Evolutionary conservation across 176 grass and related monocot species (phyloP).

Genomic region (Typha latifolia): DNA sequence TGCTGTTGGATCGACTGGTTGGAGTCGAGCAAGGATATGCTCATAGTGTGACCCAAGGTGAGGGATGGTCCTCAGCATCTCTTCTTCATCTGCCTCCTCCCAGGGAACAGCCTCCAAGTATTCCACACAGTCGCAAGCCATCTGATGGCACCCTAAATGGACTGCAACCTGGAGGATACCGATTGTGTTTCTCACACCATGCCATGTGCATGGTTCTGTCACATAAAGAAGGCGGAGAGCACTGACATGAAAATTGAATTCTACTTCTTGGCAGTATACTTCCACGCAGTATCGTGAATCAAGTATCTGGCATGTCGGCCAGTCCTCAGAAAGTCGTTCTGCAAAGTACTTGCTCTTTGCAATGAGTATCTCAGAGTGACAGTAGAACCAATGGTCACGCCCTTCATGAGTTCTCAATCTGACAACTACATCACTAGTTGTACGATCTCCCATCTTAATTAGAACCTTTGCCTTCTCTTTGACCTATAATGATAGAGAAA

Average conservation of each 20-base stretch:
- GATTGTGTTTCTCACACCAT: slow-evolving; percentile 73
- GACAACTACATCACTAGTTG: slow-evolving; percentile 88
- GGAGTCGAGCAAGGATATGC: slow-evolving; percentile 58
- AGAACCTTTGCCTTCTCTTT: slow-evolving; percentile 13
- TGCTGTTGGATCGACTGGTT: slow-evolving; percentile 31
- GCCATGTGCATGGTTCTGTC: slow-evolving; percentile 46
- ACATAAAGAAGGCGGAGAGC: slow-evolving; percentile 65
- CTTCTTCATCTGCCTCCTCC: slow-evolving; percentile 85
- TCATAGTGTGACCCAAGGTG: slow-evolving; percentile 36
- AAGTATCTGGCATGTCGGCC: slow-evolving; percentile 95
- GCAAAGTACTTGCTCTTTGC: slow-evolving; percentile 74
- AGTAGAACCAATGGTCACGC: slow-evolving; percentile 86
- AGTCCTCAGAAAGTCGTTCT: slow-evolving; percentile 73
- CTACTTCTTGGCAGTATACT: slow-evolving; percentile 50
- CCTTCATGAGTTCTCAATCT: slow-evolving; percentile 70
- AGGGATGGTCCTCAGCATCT: slow-evolving; percentile 49
- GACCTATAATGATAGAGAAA: slow-evolving; percentile 1
- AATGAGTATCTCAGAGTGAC: slow-evolving; percentile 56
- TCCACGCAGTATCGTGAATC: slow-evolving; percentile 77
- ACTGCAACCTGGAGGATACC: slow-evolving; percentile 32
- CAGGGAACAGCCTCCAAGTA: slow-evolving; percentile 80
- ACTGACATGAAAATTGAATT: slow-evolving; percentile 66
- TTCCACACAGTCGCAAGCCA: slow-evolving; percentile 36
- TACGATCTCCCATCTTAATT: slow-evolving; percentile 48
- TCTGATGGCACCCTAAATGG: slow-evolving; percentile 36